These are phyloP conservation scores for Blastobotrys elegans DNA, from an alignment of 1,139 yeast species.

Conservation along the genomic window DNA sequence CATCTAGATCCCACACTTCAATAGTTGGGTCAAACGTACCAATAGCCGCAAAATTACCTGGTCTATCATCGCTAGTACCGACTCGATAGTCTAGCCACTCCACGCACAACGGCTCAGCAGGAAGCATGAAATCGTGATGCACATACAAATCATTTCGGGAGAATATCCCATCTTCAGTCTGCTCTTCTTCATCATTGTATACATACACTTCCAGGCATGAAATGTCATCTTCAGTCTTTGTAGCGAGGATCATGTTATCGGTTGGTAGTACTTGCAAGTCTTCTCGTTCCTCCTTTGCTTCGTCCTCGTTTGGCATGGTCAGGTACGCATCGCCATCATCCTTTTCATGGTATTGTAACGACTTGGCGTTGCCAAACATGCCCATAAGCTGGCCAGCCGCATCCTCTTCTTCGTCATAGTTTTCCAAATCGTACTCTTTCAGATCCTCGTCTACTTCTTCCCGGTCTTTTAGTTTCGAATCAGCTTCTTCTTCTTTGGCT, in stretches of 20 bases:
- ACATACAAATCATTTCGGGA: conserved; percentile 66
- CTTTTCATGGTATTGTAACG: conserved; percentile 48
- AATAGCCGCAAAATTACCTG: conserved; percentile 90
- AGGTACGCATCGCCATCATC: conserved; percentile 72
- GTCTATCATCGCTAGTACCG: conserved; percentile 38
- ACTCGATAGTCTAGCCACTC: conserved; percentile 82
- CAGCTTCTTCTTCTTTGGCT: conserved; percentile 19
- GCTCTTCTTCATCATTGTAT: conserved; percentile 71
- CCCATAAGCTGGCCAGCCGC: conserved; percentile 40
- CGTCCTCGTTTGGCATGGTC: conserved; percentile 55
- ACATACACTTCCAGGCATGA: conserved; percentile 90
- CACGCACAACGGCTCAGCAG: conserved; percentile 93
- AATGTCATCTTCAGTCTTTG: conserved; percentile 94
- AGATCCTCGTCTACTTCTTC: conserved; percentile 53
- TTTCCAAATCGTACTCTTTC: conserved; percentile 81
- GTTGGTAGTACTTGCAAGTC: conserved; percentile 86
- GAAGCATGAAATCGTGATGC: conserved; percentile 95
- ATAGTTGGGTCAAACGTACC: conserved; percentile 98
- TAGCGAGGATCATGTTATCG: conserved; percentile 82
- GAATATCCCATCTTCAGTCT: conserved; percentile 54
- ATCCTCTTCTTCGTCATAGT: conserved; percentile 70
- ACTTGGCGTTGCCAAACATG: conserved; percentile 40
- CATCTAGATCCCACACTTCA: conserved; percentile 94
- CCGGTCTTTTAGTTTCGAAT: conserved; percentile 23
- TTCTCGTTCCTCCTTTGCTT: conserved; percentile 64